phyloP scores from a whole-genome alignment of 108 stramenopile genomes.

The Seminavis robusta region DNA sequence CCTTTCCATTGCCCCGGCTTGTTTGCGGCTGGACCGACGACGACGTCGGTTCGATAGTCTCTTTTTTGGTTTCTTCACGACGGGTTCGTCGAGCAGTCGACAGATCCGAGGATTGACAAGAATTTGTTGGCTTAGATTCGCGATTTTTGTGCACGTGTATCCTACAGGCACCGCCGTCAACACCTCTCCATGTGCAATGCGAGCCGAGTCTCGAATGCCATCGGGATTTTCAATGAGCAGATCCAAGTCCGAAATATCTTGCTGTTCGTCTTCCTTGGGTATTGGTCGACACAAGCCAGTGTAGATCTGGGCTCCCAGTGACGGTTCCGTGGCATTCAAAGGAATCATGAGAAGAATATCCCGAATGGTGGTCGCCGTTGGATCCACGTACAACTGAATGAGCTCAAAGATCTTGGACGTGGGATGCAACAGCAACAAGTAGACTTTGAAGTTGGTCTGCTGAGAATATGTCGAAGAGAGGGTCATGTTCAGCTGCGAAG shows the following conservation, averaged over 20 bases:
- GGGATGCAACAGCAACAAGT: constrained; percentile 37
- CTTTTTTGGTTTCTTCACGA: constrained; percentile 24
- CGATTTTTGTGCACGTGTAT: constrained; percentile 22
- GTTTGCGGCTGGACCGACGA: constrained; percentile 4
- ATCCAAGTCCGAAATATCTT: constrained; percentile 29
- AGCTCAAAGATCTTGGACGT: constrained; percentile 40
- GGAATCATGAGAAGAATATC: constrained; percentile 39
- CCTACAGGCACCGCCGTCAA: constrained; percentile 47
- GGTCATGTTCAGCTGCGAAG: too few relatives aligned
- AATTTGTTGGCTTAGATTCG: constrained; percentile 30
- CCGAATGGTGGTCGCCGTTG: constrained; percentile 36
- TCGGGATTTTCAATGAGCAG: constrained; percentile 13
- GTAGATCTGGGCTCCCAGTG: constrained; percentile 35
- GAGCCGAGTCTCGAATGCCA: constrained; percentile 13
- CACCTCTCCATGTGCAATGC: constrained; percentile 42
- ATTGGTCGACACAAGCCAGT: constrained; percentile 43
- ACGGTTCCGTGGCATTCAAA: constrained; percentile 39
- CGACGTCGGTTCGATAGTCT: not conserved
- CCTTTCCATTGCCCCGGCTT: constrained; percentile 25
- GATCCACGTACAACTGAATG: constrained; percentile 35
- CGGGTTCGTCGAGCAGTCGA: constrained; percentile 37
- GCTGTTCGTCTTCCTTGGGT: too few relatives aligned
- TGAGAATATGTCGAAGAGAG: too few relatives aligned
- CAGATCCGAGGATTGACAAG: constrained; percentile 37
- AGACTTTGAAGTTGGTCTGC: constrained; percentile 49